Conservation (phyloP, 768 basidiomycete species). For the Podaxis sp. region DNA sequence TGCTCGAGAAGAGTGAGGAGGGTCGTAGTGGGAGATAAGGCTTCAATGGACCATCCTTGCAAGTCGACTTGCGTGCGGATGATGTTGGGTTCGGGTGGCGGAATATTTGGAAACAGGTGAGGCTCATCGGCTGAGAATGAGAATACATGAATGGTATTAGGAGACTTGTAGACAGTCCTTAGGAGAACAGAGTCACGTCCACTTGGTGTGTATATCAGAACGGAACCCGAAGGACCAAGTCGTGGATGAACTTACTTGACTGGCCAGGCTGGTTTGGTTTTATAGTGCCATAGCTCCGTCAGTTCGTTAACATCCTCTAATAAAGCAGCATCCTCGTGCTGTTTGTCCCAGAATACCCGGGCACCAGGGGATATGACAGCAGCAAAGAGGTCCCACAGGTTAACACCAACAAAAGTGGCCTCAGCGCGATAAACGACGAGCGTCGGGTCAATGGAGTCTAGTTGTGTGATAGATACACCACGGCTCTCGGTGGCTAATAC, state of each 20-base stretch:
- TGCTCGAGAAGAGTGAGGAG: constrained; percentile 92
- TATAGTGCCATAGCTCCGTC: constrained; percentile 91
- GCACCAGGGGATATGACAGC: constrained; percentile 86
- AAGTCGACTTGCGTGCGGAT: constrained; percentile 96
- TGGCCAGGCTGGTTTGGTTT: constrained; percentile 90
- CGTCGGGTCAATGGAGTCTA: constrained; percentile 96
- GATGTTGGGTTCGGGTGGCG: constrained; percentile 61
- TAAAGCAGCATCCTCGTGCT: constrained; percentile 79
- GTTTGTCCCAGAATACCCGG: constrained; percentile 82
- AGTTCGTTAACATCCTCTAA: constrained; percentile 89
- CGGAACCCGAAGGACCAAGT: constrained; percentile 1
- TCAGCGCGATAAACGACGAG: constrained; percentile 94
- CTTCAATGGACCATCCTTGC: constrained; percentile 98
- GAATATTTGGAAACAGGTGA: constrained; percentile 76
- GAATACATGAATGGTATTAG: constrained; percentile 91
- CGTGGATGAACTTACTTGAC: constrained; percentile 60
- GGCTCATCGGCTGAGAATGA: constrained; percentile 91
- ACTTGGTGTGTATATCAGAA: constrained; percentile 33
- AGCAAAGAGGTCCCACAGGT: constrained; percentile 91
- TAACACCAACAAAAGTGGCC: constrained; percentile 94
- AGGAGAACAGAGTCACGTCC: constrained; percentile 88
- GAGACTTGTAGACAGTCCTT: constrained; percentile 96
- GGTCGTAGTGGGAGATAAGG: constrained; percentile 91
- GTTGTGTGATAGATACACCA: constrained; percentile 91
- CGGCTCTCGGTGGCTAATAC: constrained; percentile 70